Evolutionary conservation across 139 green algal species (phyloP).

Genomic region (Coelastrella sp.): DNA sequence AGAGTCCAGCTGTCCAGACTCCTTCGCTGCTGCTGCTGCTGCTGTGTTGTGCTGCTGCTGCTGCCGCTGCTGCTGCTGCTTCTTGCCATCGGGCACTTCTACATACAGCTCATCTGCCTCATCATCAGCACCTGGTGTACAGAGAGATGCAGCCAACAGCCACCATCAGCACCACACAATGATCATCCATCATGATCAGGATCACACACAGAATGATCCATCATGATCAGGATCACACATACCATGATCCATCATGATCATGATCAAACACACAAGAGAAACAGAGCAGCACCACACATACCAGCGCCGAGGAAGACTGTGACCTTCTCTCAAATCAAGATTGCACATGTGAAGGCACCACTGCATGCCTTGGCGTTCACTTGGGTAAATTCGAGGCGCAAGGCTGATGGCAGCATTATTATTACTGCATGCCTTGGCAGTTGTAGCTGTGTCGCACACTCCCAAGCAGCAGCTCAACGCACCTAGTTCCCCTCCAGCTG

Average conservation of each 20-base stretch:
- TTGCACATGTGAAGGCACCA: not conserved
- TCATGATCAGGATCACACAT: not conserved
- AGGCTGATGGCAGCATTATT: too few relatives aligned
- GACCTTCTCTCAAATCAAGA: not conserved
- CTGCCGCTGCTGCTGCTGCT: conserved; percentile 13
- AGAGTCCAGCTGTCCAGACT: not conserved
- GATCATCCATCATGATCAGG: not conserved
- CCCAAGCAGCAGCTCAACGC: not conserved
- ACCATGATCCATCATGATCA: too few relatives aligned
- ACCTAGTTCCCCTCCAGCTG: not conserved
- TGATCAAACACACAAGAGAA: too few relatives aligned
- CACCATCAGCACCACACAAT: not conserved
- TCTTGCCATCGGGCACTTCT: conserved; percentile 5
- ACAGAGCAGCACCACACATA: not conserved
- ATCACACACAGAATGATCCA: not conserved
- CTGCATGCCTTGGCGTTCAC: not conserved
- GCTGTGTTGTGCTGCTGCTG: not conserved
- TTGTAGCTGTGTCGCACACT: not conserved
- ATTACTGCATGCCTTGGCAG: not conserved
- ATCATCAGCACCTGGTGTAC: conserved; percentile 7
- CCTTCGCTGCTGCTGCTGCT: conserved; percentile 8
- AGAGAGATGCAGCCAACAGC: not conserved
- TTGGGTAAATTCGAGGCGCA: too few relatives aligned
- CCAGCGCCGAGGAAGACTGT: not conserved
- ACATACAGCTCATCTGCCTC: conserved; percentile 47